Evolutionary conservation across 371 early-diverging fungal species (phyloP), one percentile per base, ranked within the genome.

Genomic region (Umbelopsis sp.): DNA sequence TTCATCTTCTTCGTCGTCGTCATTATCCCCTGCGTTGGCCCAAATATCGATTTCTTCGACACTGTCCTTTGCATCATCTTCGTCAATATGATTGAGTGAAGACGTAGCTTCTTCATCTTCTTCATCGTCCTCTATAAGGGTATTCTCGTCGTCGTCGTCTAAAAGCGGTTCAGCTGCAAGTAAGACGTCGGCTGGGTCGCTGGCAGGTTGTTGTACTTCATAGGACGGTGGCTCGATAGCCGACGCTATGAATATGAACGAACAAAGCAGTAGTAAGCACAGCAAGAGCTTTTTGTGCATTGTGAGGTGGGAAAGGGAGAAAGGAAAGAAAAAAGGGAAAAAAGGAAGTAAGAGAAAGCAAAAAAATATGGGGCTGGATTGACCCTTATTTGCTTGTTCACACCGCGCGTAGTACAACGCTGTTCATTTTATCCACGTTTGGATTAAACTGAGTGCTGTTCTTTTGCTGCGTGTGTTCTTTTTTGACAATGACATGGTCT

Each of bases 61-160:
- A 41, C n/a, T 35, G 6, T 50, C 66, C n/a, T 65, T 51, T 14
- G 37, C 48, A 44, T 65, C 66, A 46, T 65, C 66, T 29, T 48
- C 66, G 18, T 57, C 57, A 18, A 57, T 35, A 35, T 57, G 57
- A 57, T 57, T 57, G 5, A 57, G 35, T 35, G 57, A 57, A 16
- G 57, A 57, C 16, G 57, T 57, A 14, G 57, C 48, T 65, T 37
- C 51, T 51, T 65, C 50, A 32, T 38, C 44, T 44, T 48, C 44
- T 16, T 65, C 46, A 4, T 51, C 48, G 1, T 51, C 38, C 32
- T 65, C 65, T 29, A 48, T 11, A 35, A n/a, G 29, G 16, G 32
- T 65, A 48, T 65, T 44, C n/a, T 65, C 65, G 37, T 51, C 51
- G 9, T 51, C 51, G 9, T 46, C 48, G 6, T 65, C 66, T 38